These are phyloP conservation scores for Rhizophlyctis rosea DNA, from an alignment of 192 early-diverging fungal genomes.

Conservation along the genomic window DNA sequence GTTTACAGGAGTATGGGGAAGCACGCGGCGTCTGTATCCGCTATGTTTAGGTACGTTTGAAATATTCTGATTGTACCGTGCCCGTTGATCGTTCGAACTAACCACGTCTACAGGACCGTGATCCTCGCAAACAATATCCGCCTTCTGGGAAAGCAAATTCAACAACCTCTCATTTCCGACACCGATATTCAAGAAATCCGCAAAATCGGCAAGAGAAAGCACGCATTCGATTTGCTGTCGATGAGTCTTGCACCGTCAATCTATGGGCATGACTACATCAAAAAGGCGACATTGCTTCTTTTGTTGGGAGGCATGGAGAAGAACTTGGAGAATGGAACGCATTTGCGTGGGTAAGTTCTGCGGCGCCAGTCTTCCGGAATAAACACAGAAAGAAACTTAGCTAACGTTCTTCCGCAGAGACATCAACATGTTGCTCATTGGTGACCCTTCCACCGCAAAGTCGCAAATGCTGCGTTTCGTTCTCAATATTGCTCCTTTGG, in stretches of 20 bases:
- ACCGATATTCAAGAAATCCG: conserved; percentile 85
- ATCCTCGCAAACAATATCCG: conserved; percentile 85
- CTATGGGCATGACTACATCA: conserved; percentile 64
- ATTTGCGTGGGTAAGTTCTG: conserved; percentile 75
- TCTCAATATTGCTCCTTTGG: conserved; percentile 88
- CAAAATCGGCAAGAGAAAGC: conserved; percentile 63
- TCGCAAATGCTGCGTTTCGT: conserved; percentile 96
- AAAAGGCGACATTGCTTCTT: conserved; percentile 75
- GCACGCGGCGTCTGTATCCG: conserved; percentile 69
- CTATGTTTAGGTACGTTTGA: conserved; percentile 77
- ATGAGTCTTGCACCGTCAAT: conserved; percentile 83
- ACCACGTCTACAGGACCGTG: conserved; percentile 66
- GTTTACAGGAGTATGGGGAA: conserved; percentile 87
- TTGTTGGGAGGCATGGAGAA: conserved; percentile 91
- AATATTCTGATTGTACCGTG: background rate
- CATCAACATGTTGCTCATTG: conserved; percentile 96
- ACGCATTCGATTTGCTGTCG: conserved; percentile 79
- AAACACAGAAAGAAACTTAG: no score
- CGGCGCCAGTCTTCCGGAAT: no score
- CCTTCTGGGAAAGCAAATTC: conserved; percentile 69
- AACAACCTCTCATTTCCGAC: conserved; percentile 71
- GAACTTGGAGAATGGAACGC: conserved; percentile 91
- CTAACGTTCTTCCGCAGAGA: conserved; percentile 89
- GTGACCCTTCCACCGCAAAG: conserved; percentile 98
- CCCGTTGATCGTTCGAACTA: background rate